A percentile compares a stretch with the other conserved stretches of the same genome.
These are phyloP conservation scores for Coniophora puteana DNA, from an alignment of 1,284 basidiomycete species.

Conservation along the genomic window DNA sequence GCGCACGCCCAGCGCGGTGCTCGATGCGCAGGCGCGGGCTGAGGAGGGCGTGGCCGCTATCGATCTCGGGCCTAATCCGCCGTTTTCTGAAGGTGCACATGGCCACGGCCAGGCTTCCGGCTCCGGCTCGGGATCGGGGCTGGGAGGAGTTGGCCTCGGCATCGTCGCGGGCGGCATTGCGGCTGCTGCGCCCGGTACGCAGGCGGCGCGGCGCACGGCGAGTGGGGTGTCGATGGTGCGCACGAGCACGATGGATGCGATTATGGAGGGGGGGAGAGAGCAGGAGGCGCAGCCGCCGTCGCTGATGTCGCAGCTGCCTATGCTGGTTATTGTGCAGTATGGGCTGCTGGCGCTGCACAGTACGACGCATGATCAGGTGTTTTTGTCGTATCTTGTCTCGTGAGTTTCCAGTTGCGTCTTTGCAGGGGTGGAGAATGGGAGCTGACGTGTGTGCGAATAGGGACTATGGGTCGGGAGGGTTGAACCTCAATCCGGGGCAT, in stretches of 20 bases:
- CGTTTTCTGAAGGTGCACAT: too few species aligned
- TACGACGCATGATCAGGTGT: slow-evolving; percentile 84
- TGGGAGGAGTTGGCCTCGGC: too few species aligned
- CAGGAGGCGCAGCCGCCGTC: slow-evolving; percentile 61
- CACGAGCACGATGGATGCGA: slow-evolving; percentile 29
- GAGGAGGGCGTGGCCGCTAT: slow-evolving; percentile 36
- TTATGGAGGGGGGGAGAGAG: too few species aligned
- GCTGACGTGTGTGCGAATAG: slow-evolving; percentile 32
- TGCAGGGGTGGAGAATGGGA: not conserved
- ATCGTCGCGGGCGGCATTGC: too few species aligned
- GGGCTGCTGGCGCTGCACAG: slow-evolving; percentile 74
- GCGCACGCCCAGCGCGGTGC: slow-evolving; percentile 63
- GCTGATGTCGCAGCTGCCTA: slow-evolving; percentile 60
- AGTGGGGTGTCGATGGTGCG: too few species aligned
- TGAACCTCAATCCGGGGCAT: slow-evolving; percentile 74
- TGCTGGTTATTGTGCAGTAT: slow-evolving; percentile 75
- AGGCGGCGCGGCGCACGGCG: slow-evolving; percentile 3
- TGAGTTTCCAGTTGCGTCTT: slow-evolving; percentile 34
- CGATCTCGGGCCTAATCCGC: slow-evolving; percentile 22
- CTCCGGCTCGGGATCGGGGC: too few species aligned
- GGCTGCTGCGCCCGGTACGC: too few species aligned
- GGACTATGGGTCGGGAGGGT: slow-evolving; percentile 65
- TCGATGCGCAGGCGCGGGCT: slow-evolving; percentile 56
- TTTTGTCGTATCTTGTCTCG: slow-evolving; percentile 81
- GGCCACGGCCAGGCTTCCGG: too few species aligned